Percentiles rank a stretch among this genome's conserved stretches.
Conservation (phyloP, 768 basidiomycete genomes). For the Tephrocybe sp. region DNA sequence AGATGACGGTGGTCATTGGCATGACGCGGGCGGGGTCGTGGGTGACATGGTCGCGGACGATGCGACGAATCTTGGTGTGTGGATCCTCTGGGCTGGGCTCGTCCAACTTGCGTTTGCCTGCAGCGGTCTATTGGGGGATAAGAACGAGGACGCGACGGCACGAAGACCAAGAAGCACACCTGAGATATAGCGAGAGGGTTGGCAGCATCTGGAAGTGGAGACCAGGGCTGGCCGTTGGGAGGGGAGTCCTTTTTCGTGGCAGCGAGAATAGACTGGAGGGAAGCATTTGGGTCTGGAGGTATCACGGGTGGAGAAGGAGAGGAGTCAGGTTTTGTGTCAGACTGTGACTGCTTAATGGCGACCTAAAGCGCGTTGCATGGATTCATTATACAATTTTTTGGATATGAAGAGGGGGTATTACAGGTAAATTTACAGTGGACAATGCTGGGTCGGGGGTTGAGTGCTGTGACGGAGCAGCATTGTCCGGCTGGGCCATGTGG, state of each 20-base stretch:
- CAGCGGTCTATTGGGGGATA: slow-evolving; percentile 31
- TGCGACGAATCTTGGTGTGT: slow-evolving; percentile 80
- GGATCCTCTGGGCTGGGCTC: slow-evolving; percentile 61
- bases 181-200: slow-evolving; percentile 32
- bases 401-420: slow-evolving; percentile 29
- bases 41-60: slow-evolving; percentile 79
- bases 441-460: slow-evolving; percentile 17
- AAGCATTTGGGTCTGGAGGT: slow-evolving; percentile 42
- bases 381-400: slow-evolving; percentile 24
- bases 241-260: slow-evolving; percentile 45
- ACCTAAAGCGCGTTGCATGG: slow-evolving; percentile 29
- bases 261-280: slow-evolving; percentile 52
- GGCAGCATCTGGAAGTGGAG: slow-evolving; percentile 34
- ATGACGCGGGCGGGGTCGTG: slow-evolving; percentile 74
- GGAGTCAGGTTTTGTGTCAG: slow-evolving; percentile 21
- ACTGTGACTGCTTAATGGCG: slow-evolving; percentile 24
- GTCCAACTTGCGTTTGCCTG: slow-evolving; percentile 77
- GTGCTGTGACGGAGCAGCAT: slow-evolving; percentile 16
- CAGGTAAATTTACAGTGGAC: slow-evolving; percentile 27
- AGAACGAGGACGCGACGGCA: slow-evolving; percentile 4
- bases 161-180: slow-evolving; percentile 29
- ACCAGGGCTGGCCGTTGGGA: slow-evolving; percentile 41
- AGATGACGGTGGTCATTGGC: slow-evolving; percentile 90
- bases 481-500: slow-evolving; percentile 34
- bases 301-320: slow-evolving; percentile 26